These are phyloP conservation scores for Dissophora globulifera DNA, from an alignment of 192 early-diverging fungal species.

Conservation along the genomic window DNA sequence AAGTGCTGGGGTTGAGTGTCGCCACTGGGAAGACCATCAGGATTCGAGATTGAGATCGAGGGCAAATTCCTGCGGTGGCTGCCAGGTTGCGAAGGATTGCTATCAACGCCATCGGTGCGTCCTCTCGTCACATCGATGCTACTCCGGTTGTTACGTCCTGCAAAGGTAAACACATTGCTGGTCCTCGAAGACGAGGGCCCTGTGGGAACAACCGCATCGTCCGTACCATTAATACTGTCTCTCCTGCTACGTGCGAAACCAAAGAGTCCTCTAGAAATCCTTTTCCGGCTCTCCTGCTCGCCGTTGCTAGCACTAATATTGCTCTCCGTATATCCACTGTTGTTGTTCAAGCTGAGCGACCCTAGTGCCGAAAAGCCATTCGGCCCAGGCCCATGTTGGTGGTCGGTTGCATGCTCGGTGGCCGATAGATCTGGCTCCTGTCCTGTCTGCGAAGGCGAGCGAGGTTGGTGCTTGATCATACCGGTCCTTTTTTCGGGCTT, in stretches of 20 bases:
- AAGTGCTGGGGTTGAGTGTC: not conserved
- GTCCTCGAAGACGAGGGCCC: not conserved
- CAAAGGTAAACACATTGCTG: slow-evolving; percentile 4
- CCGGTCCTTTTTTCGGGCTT: slow-evolving; percentile 1
- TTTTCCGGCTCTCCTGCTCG: slow-evolving; percentile 29
- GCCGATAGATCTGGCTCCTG: slow-evolving; percentile 8
- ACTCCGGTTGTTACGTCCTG: slow-evolving; percentile 9
- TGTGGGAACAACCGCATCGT: slow-evolving; percentile 18
- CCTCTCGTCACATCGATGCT: slow-evolving; percentile 19
- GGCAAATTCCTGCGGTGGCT: slow-evolving; percentile 39
- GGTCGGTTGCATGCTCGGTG: too few relatives aligned
- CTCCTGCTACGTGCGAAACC: slow-evolving; percentile 25
- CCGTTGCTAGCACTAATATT: not conserved
- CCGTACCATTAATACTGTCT: slow-evolving; percentile 1
- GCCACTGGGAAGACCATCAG: slow-evolving; percentile 10
- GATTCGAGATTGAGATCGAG: slow-evolving; percentile 34
- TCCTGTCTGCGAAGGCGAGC: slow-evolving; percentile 29
- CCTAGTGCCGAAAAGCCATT: slow-evolving; percentile 19
- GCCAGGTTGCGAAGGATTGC: not conserved
- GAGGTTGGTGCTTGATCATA: not conserved
- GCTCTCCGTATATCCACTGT: not conserved
- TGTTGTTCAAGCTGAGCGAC: slow-evolving; percentile 6
- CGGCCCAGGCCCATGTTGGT: not conserved
- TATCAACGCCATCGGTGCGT: not conserved
- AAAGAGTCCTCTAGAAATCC: slow-evolving; percentile 31